phyloP scores from a whole-genome alignment of 2,329 filamentous ascomycete species.

The Pestalotiopsis fici region DNA sequence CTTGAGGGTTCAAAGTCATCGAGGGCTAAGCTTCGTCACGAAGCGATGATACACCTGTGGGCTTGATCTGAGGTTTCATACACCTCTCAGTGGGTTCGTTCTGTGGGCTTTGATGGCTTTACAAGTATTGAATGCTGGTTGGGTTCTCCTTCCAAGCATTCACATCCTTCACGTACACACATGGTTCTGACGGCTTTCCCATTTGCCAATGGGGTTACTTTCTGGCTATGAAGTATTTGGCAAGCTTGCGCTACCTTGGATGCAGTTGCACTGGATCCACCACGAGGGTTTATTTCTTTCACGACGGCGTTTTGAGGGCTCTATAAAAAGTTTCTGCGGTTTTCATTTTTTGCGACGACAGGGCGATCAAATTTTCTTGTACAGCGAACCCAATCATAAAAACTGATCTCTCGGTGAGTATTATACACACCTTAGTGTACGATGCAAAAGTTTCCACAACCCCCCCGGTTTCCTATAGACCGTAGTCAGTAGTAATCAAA shows the following conservation, averaged over 20 bases:
- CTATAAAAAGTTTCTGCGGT: conserved; percentile 18
- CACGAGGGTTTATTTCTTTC: conserved; percentile 30
- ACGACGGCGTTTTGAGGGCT: conserved; percentile 33
- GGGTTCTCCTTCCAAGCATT: conserved; percentile 16
- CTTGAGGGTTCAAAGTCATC: conserved; percentile 46
- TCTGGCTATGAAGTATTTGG: conserved; percentile 24
- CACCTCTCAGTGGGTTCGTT: conserved; percentile 29
- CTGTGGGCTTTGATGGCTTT: conserved; percentile 21
- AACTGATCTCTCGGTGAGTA: conserved; percentile 6
- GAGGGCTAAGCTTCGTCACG: conserved; percentile 46
- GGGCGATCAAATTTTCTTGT: background rate
- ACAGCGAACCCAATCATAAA: background rate
- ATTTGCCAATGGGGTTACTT: conserved; percentile 14
- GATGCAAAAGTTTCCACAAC: background rate
- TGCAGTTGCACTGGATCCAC: conserved; percentile 23
- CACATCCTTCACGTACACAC: conserved; percentile 11
- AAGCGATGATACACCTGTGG: conserved; percentile 57
- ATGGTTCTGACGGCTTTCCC: conserved; percentile 30
- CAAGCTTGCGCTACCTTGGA: conserved; percentile 33
- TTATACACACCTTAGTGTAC: conserved; percentile 3
- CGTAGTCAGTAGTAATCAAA: background rate
- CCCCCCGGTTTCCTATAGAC: conserved; percentile 1
- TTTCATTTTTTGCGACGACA: background rate
- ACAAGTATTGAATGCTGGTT: conserved; percentile 14
- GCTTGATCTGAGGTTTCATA: conserved; percentile 40